These are phyloP conservation scores for Collariella sp. DNA, from an alignment of 495 filamentous ascomycete species.

Conservation along the genomic window DNA sequence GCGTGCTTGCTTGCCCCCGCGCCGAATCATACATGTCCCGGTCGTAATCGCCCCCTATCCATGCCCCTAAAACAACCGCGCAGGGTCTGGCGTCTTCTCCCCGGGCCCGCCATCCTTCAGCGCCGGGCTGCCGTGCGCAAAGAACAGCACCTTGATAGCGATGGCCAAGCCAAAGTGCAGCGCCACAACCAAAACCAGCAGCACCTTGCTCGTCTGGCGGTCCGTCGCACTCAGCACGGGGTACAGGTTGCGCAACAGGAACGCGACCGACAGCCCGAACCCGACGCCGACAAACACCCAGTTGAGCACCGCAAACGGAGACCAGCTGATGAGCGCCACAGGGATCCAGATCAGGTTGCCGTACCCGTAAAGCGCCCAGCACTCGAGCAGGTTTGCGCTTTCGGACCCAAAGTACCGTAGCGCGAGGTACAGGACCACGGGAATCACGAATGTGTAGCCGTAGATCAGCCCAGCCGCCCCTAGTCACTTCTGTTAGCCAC, in stretches of 20 bases:
- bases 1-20: too few relatives aligned
- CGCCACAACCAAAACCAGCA: conserved; percentile 73
- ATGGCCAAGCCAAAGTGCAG: conserved; percentile 83
- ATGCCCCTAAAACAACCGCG: conserved; percentile 22
- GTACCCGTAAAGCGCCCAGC: conserved; percentile 91
- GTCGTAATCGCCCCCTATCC: not conserved
- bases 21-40: not conserved
- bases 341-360: conserved; percentile 93
- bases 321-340: conserved; percentile 86
- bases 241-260: conserved; percentile 86
- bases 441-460: conserved; percentile 82
- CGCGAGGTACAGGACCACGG: conserved; percentile 75
- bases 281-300: conserved; percentile 88
- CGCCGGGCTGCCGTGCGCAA: conserved; percentile 69
- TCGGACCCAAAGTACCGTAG: conserved; percentile 90
- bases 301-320: conserved; percentile 74
- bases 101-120: conserved; percentile 38
- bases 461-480: conserved; percentile 86
- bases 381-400: conserved; percentile 84
- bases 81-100: conserved; percentile 6
- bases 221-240: conserved; percentile 90
- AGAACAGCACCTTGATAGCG: conserved; percentile 93
- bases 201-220: conserved; percentile 77
- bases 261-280: conserved; percentile 76
- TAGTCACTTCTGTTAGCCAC: conserved; percentile 26